These are phyloP conservation scores for Salix udensis DNA, from an alignment of 345 rosid genomes.

Conservation along the genomic window DNA sequence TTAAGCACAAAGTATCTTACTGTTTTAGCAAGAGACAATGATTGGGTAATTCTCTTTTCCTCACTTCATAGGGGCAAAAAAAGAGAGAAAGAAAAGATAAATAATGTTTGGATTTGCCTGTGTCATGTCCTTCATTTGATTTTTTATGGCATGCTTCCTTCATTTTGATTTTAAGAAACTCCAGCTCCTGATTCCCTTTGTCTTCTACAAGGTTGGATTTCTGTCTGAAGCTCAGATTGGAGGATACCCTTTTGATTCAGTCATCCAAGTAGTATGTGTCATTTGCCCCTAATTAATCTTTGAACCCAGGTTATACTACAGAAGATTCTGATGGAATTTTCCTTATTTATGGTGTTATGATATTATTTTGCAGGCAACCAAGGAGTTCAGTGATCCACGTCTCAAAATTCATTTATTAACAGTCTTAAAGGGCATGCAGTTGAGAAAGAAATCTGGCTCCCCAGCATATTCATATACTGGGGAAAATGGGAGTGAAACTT, in stretches of 20 bases:
- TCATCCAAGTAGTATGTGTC: constrained; percentile 71
- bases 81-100: too few relatives aligned
- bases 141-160: neutral
- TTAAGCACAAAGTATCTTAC: constrained; percentile 90
- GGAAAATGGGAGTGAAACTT: constrained; percentile 39
- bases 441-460: constrained; percentile 57
- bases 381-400: constrained; percentile 84
- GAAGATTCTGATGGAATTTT: constrained; percentile 3
- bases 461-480: constrained; percentile 42
- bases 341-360: constrained; percentile 17
- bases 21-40: constrained; percentile 87
- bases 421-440: constrained; percentile 76
- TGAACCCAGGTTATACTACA: neutral
- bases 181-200: constrained; percentile 10
- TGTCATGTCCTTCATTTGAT: neutral
- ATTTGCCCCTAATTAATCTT: constrained; percentile 11
- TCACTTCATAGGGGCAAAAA: neutral
- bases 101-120: neutral
- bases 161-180: constrained; percentile 3
- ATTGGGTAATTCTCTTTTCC: constrained; percentile 64
- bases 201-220: constrained; percentile 72
- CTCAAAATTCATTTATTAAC: constrained; percentile 81
- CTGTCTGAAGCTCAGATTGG: constrained; percentile 93
- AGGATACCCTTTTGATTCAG: constrained; percentile 78
- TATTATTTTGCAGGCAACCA: constrained; percentile 56